phyloP scores from a whole-genome alignment of 129 eudicot genomes.

The Flaveria brownii region DNA sequence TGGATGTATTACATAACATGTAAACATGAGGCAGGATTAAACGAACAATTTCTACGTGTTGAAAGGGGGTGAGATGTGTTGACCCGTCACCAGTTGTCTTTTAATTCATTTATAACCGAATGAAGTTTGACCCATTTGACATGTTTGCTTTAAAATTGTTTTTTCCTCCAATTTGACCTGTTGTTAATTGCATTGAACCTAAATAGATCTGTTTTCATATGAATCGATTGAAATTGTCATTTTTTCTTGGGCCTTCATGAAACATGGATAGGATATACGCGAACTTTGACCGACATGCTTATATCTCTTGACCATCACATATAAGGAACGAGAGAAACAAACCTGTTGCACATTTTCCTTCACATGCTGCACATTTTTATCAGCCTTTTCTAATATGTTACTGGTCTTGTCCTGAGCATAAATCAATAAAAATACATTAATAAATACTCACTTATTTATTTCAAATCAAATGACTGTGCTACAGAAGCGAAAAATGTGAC shows the following conservation, averaged over 20 bases:
- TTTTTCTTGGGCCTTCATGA: too few species aligned
- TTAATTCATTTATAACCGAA: not conserved
- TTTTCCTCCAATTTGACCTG: not conserved
- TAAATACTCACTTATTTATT: not conserved
- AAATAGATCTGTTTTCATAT: not conserved
- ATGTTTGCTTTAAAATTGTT: not conserved
- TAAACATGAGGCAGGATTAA: not conserved
- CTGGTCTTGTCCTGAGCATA: conserved; percentile 52
- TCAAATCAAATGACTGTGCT: not conserved
- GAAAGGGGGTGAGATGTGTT: not conserved
- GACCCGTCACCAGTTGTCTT: not conserved
- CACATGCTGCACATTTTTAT: conserved; percentile 43
- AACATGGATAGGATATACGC: too few species aligned
- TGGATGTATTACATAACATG: not conserved
- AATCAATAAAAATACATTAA: not conserved
- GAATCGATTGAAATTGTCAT: not conserved
- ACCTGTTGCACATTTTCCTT: conserved; percentile 55
- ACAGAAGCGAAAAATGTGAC: not conserved
- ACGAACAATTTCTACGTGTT: not conserved
- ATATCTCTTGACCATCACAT: not conserved
- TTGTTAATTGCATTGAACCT: not conserved
- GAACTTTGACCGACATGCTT: too few species aligned
- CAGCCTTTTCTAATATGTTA: conserved; percentile 47
- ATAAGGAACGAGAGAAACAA: not conserved
- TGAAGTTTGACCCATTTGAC: not conserved